A percentile compares a stretch with the other conserved stretches of the same genome.
phyloP scores from a whole-genome alignment of 2,329 filamentous ascomycete species.

The Harringtonia aguacate region DNA sequence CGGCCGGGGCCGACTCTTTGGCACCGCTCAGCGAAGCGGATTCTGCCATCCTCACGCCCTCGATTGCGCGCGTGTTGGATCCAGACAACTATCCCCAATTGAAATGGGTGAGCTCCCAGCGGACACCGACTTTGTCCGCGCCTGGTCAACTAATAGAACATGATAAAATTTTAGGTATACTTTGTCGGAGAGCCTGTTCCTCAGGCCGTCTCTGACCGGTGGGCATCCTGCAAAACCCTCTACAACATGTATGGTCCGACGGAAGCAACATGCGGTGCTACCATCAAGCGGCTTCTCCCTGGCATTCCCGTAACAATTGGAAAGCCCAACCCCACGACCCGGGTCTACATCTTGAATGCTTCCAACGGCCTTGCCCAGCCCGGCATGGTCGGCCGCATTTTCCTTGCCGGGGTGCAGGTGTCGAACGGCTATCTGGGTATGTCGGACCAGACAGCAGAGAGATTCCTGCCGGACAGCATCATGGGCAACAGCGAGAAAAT shows the following conservation, averaged over 20 bases:
- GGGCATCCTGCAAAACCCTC: slow-evolving; percentile 17
- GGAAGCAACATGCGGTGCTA: slow-evolving; percentile 26
- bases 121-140: slow-evolving; percentile 14
- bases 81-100: no score
- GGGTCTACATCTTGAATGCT: slow-evolving; percentile 28
- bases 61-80: neutral
- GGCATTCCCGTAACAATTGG: slow-evolving; percentile 24
- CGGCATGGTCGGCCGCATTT: slow-evolving; percentile 29
- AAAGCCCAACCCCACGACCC: slow-evolving; percentile 19
- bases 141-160: no score
- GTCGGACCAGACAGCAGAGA: slow-evolving; percentile 16
- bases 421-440: slow-evolving; percentile 25
- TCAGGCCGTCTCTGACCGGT: slow-evolving; percentile 20
- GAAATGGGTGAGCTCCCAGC: no score
- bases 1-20: slow-evolving; percentile 16
- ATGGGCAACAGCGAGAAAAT: slow-evolving; percentile 17
- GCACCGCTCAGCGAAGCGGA: slow-evolving; percentile 18
- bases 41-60: slow-evolving; percentile 26
- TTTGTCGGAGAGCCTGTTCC: slow-evolving; percentile 26
- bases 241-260: slow-evolving; percentile 35
- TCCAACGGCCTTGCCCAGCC: slow-evolving; percentile 16
- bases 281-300: slow-evolving; percentile 18
- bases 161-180: no score
- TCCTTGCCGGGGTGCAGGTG: slow-evolving; percentile 31
- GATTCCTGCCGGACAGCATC: slow-evolving; percentile 22